phyloP scores from a whole-genome alignment of 2,329 filamentous ascomycete genomes.

The Neonectria coccinea region DNA sequence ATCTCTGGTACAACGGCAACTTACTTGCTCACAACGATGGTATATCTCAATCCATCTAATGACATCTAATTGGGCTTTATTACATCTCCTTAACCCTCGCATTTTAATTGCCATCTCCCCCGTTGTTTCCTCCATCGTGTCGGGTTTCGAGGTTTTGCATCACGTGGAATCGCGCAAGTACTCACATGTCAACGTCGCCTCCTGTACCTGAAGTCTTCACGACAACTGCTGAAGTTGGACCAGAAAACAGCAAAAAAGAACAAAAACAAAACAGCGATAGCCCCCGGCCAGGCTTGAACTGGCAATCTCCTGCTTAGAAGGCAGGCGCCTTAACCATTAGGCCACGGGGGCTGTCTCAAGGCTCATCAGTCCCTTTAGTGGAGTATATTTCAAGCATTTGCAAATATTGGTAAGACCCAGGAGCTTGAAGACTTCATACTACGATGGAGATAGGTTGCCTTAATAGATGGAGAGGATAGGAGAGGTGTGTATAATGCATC shows the following conservation, averaged over 20 bases:
- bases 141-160: neutral
- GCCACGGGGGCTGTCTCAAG: neutral
- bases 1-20: neutral
- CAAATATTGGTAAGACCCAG: neutral
- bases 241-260: neutral
- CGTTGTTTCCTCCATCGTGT: neutral
- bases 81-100: no score
- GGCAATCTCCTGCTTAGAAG: neutral
- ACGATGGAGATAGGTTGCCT: neutral
- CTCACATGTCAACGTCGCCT: neutral
- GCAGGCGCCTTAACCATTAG: neutral
- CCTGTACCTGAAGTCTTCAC: no score
- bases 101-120: neutral
- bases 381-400: neutral
- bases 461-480: neutral
- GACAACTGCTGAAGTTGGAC: no score
- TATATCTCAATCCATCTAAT: no score
- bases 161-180: no score
- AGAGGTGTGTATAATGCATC: neutral
- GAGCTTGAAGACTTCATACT: neutral
- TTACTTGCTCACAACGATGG: neutral
- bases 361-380: neutral
- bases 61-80: no score
- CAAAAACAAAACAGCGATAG: neutral
- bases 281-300: neutral